Evolutionary conservation across 208 protist genomes (phyloP).

Genomic region (Porcisia hertigi): DNA sequence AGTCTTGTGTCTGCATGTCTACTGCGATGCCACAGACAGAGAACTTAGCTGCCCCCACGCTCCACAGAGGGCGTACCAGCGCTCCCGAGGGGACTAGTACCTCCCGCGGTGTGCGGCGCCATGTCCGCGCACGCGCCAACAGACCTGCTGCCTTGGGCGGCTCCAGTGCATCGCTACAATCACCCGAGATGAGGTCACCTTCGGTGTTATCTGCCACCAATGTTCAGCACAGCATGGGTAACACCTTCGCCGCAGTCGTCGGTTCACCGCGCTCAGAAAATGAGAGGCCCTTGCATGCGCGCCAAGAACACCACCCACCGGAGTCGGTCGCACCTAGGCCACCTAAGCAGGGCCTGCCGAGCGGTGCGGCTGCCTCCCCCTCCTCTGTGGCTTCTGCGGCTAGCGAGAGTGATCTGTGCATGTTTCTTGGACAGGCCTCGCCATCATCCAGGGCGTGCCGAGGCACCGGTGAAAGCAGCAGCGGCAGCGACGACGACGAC

Average conservation of each 20-base stretch:
- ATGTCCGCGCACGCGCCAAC: slow-evolving; percentile 15
- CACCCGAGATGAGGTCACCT: neutral
- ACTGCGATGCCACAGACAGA: too few species aligned
- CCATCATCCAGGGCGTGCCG: neutral
- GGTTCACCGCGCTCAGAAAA: neutral
- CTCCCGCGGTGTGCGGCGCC: too few species aligned
- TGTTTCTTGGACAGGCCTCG: neutral
- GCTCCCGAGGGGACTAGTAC: too few species aligned
- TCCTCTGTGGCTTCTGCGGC: neutral
- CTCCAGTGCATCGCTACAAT: neutral
- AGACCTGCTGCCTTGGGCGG: neutral
- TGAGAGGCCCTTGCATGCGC: neutral
- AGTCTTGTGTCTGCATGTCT: too few species aligned
- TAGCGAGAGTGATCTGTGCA: neutral
- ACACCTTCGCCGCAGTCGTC: too few species aligned
- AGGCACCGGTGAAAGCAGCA: neutral
- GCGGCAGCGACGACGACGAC: neutral
- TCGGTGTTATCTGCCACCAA: slow-evolving; percentile 1
- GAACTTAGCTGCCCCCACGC: too few species aligned
- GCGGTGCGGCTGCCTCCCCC: neutral
- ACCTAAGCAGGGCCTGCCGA: neutral
- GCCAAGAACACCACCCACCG: neutral
- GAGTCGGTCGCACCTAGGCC: neutral
- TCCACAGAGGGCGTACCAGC: too few species aligned
- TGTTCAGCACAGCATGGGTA: neutral